Evolutionary conservation across 2,329 filamentous ascomycete genomes (phyloP).

Genomic region (Berkeleyomyces basicola): DNA sequence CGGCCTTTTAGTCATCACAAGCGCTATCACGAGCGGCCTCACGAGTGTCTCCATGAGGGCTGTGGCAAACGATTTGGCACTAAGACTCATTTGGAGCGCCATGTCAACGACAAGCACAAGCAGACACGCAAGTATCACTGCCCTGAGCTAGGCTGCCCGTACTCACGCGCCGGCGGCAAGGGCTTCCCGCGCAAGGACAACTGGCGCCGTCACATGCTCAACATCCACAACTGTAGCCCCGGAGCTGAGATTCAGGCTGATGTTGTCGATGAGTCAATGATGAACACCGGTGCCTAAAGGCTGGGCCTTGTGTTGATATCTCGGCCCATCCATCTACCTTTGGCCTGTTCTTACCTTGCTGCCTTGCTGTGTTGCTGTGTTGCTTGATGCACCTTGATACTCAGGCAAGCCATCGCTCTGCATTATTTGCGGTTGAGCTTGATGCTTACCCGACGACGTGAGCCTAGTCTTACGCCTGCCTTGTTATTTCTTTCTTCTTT

Average conservation of each 20-base stretch:
- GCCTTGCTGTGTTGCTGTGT: background rate
- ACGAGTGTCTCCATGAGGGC: conserved; percentile 35
- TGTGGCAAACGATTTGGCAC: conserved; percentile 44
- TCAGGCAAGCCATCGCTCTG: background rate
- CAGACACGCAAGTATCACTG: conserved; percentile 45
- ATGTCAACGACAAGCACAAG: conserved; percentile 44
- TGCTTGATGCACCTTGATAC: background rate
- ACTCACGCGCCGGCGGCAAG: conserved; percentile 39
- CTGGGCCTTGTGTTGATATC: background rate
- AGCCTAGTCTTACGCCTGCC: background rate
- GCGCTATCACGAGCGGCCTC: conserved; percentile 42
- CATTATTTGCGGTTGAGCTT: background rate
- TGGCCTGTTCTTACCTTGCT: background rate
- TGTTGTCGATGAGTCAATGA: conserved; percentile 13
- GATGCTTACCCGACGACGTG: background rate
- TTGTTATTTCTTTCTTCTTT: background rate
- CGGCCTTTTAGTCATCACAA: conserved; percentile 34
- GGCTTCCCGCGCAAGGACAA: conserved; percentile 46
- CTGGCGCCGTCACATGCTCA: conserved; percentile 45
- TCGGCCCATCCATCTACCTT: background rate
- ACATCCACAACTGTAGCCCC: conserved; percentile 31
- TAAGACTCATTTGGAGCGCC: conserved; percentile 43
- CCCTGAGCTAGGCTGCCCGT: conserved; percentile 35
- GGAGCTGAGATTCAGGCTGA: conserved; percentile 16
- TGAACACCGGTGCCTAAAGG: background rate